Evolutionary conservation across 768 basidiomycete species (phyloP).

Genomic region (Leccinum broughii): DNA sequence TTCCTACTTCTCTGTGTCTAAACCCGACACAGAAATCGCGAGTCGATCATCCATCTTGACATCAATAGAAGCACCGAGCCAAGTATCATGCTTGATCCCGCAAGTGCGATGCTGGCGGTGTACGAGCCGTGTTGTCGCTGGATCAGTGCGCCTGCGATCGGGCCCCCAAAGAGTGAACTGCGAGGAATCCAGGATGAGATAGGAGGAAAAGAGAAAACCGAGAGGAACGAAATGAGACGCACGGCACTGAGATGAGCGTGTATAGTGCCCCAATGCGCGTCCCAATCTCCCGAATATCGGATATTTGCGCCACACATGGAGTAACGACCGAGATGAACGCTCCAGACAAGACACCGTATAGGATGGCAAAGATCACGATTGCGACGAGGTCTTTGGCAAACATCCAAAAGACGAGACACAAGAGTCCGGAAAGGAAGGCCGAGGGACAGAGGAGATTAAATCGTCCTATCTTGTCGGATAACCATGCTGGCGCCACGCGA

Average conservation of each 20-base stretch:
- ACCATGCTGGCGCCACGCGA: constrained; percentile 59
- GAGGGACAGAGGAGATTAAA: constrained; percentile 68
- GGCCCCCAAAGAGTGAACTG: constrained; percentile 65
- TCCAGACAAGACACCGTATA: constrained; percentile 67
- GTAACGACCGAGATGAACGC: constrained; percentile 68
- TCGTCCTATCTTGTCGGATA: constrained; percentile 64
- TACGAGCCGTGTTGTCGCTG: constrained; percentile 45
- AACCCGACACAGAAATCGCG: constrained; percentile 45
- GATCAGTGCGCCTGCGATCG: constrained; percentile 61
- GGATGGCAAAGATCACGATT: constrained; percentile 51
- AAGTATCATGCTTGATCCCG: constrained; percentile 56
- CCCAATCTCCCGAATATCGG: constrained; percentile 58
- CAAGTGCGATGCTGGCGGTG: constrained; percentile 54
- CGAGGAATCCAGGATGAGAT: neutral
- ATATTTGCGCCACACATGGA: constrained; percentile 68
- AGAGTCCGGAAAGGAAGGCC: constrained; percentile 62
- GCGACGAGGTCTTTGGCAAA: constrained; percentile 40
- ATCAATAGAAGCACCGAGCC: constrained; percentile 59
- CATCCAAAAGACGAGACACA: constrained; percentile 59
- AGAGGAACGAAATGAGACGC: constrained; percentile 36
- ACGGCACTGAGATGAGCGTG: constrained; percentile 68
- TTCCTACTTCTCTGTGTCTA: constrained; percentile 25
- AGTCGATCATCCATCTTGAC: constrained; percentile 48
- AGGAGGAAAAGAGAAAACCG: neutral
- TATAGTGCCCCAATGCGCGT: constrained; percentile 65